Evolutionary conservation across 805 yeast species (phyloP), one percentile per base, ranked within the genome.

Genomic region (Candida quercuum): DNA sequence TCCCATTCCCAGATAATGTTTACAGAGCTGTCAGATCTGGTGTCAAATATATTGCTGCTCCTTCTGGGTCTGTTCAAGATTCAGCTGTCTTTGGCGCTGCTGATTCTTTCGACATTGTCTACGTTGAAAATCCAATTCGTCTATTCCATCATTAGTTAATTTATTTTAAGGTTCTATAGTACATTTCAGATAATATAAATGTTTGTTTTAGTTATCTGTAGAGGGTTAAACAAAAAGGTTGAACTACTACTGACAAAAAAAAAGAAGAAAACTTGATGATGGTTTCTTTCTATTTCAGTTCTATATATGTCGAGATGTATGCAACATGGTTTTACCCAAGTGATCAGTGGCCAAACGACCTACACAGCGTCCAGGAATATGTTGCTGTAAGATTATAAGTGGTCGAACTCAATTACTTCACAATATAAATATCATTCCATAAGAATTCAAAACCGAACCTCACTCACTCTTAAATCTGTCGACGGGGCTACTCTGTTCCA

Each of bases 251-350:
- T n/a, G n/a, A n/a, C n/a, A n/a, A n/a, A n/a, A n/a, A n/a, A n/a
- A n/a, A n/a, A n/a, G n/a, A n/a, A n/a, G n/a, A n/a, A n/a, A n/a
- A n/a, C n/a, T n/a, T n/a, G n/a, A n/a, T n/a, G n/a, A n/a, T 26
- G 4, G 22, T 23, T 13, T 17, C 19, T 16, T 11, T 18, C 22
- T 35, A 33, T 18, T n/a, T 21, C 17, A 35, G 22, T 17, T 6
- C 30, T 17, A 35, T 33, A 30, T 20, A 44, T 34, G 38, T 43
- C 40, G 37, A 59, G 54, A 80, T 91, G 97, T 91, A 62, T 70
- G 95, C 97, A 80, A 87, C 95, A 91, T 89, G 98, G 98, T 89
- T 89, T 86, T 86, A 88, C 98, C 91, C 96, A 86, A 86, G 79
- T 93, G 95, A 82, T 81, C 78, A 91, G 72, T 56, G 78, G 94